These are phyloP conservation scores for Starmerella kuoi DNA, from an alignment of 805 yeast genomes.

Conservation along the genomic window DNA sequence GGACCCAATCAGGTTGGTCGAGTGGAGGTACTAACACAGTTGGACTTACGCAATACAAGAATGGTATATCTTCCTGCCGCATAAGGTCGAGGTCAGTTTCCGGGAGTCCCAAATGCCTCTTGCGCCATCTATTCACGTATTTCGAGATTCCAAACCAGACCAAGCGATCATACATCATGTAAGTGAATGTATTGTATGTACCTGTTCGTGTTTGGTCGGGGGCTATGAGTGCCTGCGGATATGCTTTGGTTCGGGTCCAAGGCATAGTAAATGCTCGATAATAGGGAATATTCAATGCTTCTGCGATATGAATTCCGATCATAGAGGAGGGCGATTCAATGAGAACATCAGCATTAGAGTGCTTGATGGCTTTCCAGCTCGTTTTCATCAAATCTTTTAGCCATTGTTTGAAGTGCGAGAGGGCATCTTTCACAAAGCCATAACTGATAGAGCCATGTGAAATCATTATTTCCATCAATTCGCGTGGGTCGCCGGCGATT, in stretches of 20 bases:
- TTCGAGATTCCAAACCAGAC: conserved; percentile 87
- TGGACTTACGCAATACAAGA: conserved; percentile 80
- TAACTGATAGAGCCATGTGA: conserved; percentile 80
- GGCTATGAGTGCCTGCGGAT: conserved; percentile 91
- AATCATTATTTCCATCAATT: conserved; percentile 84
- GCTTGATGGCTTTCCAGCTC: conserved; percentile 82
- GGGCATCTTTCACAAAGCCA: conserved; percentile 71
- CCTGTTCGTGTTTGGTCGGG: conserved; percentile 92
- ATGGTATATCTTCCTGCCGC: conserved; percentile 74
- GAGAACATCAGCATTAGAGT: conserved; percentile 50
- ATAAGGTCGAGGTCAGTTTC: conserved; percentile 57
- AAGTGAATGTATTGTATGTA: conserved; percentile 81
- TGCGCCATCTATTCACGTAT: conserved; percentile 83
- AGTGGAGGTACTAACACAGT: conserved; percentile 82
- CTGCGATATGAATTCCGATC: conserved; percentile 93
- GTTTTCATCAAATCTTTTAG: conserved; percentile 55
- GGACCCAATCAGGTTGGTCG: conserved; percentile 92
- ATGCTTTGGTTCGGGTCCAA: conserved; percentile 91
- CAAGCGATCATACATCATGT: conserved; percentile 81
- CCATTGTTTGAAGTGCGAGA: conserved; percentile 70
- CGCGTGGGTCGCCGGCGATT: conserved; percentile 88
- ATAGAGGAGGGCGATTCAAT: conserved; percentile 95
- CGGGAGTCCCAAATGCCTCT: conserved; percentile 47
- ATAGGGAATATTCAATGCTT: conserved; percentile 78
- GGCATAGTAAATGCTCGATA: conserved; percentile 97